These are phyloP conservation scores for Amphichorda felina DNA, from an alignment of 2,329 filamentous ascomycete genomes.

Conservation along the genomic window DNA sequence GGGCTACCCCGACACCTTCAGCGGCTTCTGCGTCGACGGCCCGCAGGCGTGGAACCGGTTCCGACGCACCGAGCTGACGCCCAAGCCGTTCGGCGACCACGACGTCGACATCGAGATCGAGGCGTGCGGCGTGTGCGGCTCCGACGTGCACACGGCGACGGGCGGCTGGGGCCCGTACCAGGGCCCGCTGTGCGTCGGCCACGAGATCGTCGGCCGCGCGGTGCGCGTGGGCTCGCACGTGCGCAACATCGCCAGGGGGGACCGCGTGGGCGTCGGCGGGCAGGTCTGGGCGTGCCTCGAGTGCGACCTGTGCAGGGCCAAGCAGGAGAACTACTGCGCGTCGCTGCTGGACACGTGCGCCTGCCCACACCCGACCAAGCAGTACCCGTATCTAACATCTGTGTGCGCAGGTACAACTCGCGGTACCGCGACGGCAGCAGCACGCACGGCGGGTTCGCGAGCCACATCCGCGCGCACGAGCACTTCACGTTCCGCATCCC, in stretches of 20 bases:
- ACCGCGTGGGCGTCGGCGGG: slow-evolving; percentile 52
- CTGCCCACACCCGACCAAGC: too few relatives aligned
- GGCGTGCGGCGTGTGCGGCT: slow-evolving; percentile 53
- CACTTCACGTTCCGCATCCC: slow-evolving; percentile 50
- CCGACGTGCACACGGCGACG: slow-evolving; percentile 46
- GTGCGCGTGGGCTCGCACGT: slow-evolving; percentile 32
- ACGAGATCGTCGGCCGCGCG: slow-evolving; percentile 45
- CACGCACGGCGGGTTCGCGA: slow-evolving; percentile 51
- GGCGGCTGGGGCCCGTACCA: slow-evolving; percentile 41
- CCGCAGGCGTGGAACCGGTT: slow-evolving; percentile 30
- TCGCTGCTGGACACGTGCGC: slow-evolving; percentile 32
- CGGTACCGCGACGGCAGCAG: slow-evolving; percentile 47
- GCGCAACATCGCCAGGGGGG: slow-evolving; percentile 42
- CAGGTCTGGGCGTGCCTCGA: slow-evolving; percentile 46
- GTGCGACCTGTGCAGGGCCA: slow-evolving; percentile 31
- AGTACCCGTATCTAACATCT: too few relatives aligned
- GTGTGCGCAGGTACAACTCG: slow-evolving; percentile 41
- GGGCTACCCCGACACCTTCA: slow-evolving; percentile 32
- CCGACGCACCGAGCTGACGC: slow-evolving; percentile 20
- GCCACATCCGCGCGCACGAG: slow-evolving; percentile 35
- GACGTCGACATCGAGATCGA: slow-evolving; percentile 58
- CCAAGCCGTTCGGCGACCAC: slow-evolving; percentile 2
- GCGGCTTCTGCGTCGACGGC: slow-evolving; percentile 28
- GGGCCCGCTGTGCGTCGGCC: slow-evolving; percentile 6
- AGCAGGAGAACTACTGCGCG: slow-evolving; percentile 39